Evolutionary conservation across 768 basidiomycete species (phyloP), one percentile per base, ranked within the genome.

Genomic region (Royoungia palumana): DNA sequence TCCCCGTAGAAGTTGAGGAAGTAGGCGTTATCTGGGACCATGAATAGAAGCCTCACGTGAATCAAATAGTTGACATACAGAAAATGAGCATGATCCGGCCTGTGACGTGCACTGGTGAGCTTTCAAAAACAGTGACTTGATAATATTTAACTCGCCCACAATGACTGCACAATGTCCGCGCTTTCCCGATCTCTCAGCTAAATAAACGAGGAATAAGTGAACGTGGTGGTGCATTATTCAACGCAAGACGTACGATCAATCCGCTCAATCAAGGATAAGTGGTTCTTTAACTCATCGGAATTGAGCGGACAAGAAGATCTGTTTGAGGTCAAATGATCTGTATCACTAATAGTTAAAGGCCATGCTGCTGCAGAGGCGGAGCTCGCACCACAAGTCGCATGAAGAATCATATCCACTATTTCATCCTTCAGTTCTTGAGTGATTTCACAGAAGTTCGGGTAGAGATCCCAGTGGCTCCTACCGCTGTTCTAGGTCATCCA

Each of bases 1-100:
- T 77, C 71, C 5, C 76, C 78, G 12, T 75, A 51, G 35, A 70
- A 75, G 43, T 79, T 72, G 14, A 72, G 36, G 43, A 75, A 75
- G 25, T 63, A 58, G 20, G 65, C 66, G 16, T 47, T 30, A 32
- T 58, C 75, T 76, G 47, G 16, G 28, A 35, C 6, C 38, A 36
- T 54, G 43, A 65, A 22, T 21, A 19, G 12, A 21, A 17, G 24
- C 3, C 2, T 0, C n/a, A 2, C 4, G 10, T 5, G 44, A 8
- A 35, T 13, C 5, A 28, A 3, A 42, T n/a, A 16, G 21, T 16
- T 32, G 32, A 49, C 66, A 6, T 44, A 68, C 66, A 62, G 42
- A 68, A 63, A 24, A 37, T 53, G n/a, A 56, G 46, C 66, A 69
- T 69, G 13, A 62, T 56, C 27, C 68, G 66, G 28, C 68, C 66